A percentile compares a stretch with the other conserved stretches of the same genome.
Conservation (phyloP, 352 stramenopile species). For the Globisporangium ultimum region DNA sequence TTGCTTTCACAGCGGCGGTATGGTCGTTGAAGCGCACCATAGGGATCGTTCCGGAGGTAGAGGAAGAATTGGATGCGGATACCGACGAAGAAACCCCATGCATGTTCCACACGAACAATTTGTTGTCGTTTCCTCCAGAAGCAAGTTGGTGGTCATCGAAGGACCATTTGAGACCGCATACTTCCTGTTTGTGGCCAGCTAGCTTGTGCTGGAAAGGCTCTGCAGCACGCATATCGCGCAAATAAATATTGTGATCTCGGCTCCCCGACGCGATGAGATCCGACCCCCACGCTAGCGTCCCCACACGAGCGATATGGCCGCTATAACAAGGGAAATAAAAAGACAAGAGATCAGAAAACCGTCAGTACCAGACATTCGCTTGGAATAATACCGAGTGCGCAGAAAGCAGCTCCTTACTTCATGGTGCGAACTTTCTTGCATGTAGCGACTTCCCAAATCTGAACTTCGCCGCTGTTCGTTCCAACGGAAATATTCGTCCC, state of each 20-base stretch:
- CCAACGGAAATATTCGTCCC: slow-evolving; percentile 92
- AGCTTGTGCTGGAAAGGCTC: slow-evolving; percentile 55
- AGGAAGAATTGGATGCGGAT: background rate
- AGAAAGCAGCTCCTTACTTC: slow-evolving; percentile 32
- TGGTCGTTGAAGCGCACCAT: slow-evolving; percentile 93
- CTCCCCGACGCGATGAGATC: slow-evolving; percentile 92
- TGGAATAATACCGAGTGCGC: background rate
- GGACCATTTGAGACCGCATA: slow-evolving; percentile 97
- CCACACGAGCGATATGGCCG: slow-evolving; percentile 91
- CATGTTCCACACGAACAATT: slow-evolving; percentile 96
- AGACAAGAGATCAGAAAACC: slow-evolving; percentile 7
- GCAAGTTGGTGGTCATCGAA: slow-evolving; percentile 91
- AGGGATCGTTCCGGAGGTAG: slow-evolving; percentile 35
- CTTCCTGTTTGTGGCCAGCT: slow-evolving; percentile 77
- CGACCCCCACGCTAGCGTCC: slow-evolving; percentile 91
- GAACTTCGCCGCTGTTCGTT: slow-evolving; percentile 92
- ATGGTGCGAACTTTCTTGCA: slow-evolving; percentile 91
- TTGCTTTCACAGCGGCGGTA: slow-evolving; percentile 96
- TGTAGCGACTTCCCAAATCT: slow-evolving; percentile 93
- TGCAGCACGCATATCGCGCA: slow-evolving; percentile 88
- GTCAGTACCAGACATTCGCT: slow-evolving; percentile 1
- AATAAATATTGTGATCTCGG: slow-evolving; percentile 92
- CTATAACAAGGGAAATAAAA: slow-evolving; percentile 16
- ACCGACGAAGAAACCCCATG: slow-evolving; percentile 34
- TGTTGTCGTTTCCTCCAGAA: slow-evolving; percentile 98